phyloP scores from a whole-genome alignment of 2,329 filamentous ascomycete genomes.

The Pseudocercospora pini-densiflorae region DNA sequence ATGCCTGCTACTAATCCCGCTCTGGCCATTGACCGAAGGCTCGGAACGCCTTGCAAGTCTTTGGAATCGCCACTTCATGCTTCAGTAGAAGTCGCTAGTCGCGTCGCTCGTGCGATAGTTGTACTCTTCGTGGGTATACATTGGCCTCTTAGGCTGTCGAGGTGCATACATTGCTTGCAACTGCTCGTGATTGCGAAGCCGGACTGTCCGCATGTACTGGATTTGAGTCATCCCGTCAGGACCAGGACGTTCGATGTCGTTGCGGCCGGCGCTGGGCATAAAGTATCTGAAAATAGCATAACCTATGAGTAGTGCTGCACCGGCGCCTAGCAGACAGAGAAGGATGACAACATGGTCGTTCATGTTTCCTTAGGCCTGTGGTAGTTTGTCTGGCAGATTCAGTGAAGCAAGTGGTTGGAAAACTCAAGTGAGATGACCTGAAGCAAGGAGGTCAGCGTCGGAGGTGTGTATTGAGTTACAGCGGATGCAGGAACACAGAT shows the following conservation, averaged over 20 bases:
- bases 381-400: neutral
- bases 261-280: neutral
- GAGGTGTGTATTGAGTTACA: neutral
- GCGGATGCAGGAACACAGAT: conserved; percentile 1
- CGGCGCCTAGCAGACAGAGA: conserved; percentile 6
- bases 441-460: neutral
- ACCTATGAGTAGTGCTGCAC: neutral
- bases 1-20: neutral
- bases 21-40: neutral
- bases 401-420: neutral
- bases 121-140: conserved; percentile 9
- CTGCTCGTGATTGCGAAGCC: conserved; percentile 5
- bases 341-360: conserved; percentile 12
- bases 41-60: neutral
- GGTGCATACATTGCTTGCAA: conserved; percentile 9
- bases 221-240: conserved; percentile 3
- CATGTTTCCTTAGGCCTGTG: neutral
- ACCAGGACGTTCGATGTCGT: neutral
- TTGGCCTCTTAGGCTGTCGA: neutral
- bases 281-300: conserved; percentile 10
- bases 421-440: neutral
- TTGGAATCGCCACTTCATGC: neutral
- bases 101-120: neutral
- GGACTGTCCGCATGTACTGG: conserved; percentile 9
- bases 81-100: conserved; percentile 6